phyloP scores from a whole-genome alignment of 2,329 filamentous ascomycete species.

The Trichophyton benhamiae region DNA sequence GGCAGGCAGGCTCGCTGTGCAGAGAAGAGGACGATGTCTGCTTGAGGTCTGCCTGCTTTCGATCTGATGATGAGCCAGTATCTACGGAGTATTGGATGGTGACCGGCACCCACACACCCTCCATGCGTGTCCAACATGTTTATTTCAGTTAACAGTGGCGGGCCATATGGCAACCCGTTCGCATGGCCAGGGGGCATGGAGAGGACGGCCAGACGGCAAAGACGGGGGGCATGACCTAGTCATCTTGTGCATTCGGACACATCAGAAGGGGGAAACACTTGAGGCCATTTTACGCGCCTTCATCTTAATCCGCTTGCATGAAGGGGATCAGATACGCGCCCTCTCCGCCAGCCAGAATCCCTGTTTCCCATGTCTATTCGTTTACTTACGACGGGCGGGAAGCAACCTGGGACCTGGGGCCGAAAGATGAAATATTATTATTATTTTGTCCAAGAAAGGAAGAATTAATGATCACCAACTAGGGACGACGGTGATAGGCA shows the following conservation, averaged over 20 bases:
- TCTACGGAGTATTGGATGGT: no score
- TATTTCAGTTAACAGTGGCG: background rate
- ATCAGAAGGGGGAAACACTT: background rate
- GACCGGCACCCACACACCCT: no score
- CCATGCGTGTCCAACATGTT: no score
- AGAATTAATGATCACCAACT: no score
- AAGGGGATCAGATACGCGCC: background rate
- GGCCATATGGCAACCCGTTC: background rate
- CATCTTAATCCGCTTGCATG: background rate
- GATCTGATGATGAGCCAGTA: background rate
- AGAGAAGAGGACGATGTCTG: no score
- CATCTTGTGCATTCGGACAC: background rate
- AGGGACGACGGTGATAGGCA: no score
- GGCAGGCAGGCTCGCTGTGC: background rate
- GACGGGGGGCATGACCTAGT: slow-evolving; percentile 1
- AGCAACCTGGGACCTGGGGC: no score
- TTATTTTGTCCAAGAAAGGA: no score
- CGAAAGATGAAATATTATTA: no score
- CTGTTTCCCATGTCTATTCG: no score
- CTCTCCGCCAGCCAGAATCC: background rate
- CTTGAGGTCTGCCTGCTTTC: background rate
- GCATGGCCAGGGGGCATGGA: background rate
- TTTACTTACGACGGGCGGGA: no score
- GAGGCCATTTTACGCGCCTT: background rate
- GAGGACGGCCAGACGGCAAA: background rate